A percentile compares a stretch with the other conserved stretches of the same genome.
Conservation (phyloP, 2,329 filamentous ascomycete species). For the Emericellopsis atlantica region DNA sequence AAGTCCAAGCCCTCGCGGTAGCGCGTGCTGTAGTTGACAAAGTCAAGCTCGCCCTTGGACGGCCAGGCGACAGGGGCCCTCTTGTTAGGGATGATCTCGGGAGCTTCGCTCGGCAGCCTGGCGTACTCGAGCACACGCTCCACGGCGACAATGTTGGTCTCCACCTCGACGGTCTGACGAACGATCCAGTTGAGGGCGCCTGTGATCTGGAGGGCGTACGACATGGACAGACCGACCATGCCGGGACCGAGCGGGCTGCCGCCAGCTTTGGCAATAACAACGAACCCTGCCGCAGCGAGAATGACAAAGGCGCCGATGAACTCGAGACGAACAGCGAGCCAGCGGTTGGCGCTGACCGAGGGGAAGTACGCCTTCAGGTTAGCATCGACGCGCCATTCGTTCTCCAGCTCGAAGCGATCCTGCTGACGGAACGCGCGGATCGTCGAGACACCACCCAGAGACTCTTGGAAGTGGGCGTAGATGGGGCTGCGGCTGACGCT, state of each 20-base stretch:
- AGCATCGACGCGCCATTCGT: conserved; percentile 93
- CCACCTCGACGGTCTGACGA: conserved; percentile 96
- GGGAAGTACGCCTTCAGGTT: conserved; percentile 93
- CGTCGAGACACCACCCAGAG: conserved; percentile 82
- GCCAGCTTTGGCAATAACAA: conserved; percentile 66
- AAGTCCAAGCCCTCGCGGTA: conserved; percentile 85
- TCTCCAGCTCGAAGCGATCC: conserved; percentile 77
- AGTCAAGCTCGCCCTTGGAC: conserved; percentile 72
- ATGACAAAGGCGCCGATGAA: conserved; percentile 95
- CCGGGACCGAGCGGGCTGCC: conserved; percentile 52
- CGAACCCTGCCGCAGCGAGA: conserved; percentile 68
- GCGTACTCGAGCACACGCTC: conserved; percentile 97
- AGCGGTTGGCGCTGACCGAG: conserved; percentile 85
- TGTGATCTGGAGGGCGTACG: conserved; percentile 93
- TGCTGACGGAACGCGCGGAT: conserved; percentile 92
- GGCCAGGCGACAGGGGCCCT: conserved; percentile 88
- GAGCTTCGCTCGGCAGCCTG: conserved; percentile 79
- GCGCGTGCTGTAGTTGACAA: conserved; percentile 87
- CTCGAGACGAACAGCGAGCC: conserved; percentile 89
- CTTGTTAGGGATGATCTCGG: conserved; percentile 81
- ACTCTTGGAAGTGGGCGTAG: conserved; percentile 97
- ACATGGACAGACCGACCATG: conserved; percentile 86
- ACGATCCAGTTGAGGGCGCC: conserved; percentile 98
- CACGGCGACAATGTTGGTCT: conserved; percentile 99
- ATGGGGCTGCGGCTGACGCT: conserved; percentile 93